Evolutionary conservation across 140 eudicot genomes (phyloP).

Genomic region (Cichorium intybus): DNA sequence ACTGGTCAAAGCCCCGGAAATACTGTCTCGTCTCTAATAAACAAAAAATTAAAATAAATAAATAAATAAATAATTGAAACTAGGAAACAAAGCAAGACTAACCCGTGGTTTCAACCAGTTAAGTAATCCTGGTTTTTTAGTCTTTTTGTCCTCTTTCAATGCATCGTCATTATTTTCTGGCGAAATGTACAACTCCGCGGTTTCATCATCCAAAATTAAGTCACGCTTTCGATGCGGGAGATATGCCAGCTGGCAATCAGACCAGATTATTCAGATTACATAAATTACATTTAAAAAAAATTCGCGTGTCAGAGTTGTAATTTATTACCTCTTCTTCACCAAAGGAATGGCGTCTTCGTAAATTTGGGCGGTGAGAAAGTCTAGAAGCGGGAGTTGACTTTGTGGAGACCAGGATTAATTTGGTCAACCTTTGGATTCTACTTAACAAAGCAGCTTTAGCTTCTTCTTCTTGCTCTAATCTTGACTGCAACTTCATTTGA

Average conservation of each 20-base stretch:
- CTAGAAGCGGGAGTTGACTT: conserved; percentile 83
- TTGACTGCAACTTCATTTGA: conserved; percentile 90
- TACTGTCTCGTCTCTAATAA: conserved; percentile 81
- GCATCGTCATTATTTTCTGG: conserved; percentile 57
- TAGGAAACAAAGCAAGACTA: conserved; percentile 23
- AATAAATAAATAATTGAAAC: not conserved
- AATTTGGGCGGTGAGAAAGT: conserved; percentile 60
- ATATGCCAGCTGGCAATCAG: conserved; percentile 74
- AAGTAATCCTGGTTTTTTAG: conserved; percentile 77
- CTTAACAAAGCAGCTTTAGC: conserved; percentile 94
- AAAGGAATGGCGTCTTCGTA: conserved; percentile 90
- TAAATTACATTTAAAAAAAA: not conserved
- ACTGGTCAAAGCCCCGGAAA: conserved; percentile 67
- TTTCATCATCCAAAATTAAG: conserved; percentile 77
- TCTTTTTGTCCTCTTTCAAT: conserved; percentile 70
- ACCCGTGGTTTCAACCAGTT: conserved; percentile 94
- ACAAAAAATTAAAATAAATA: not conserved
- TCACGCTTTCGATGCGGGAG: conserved; percentile 90
- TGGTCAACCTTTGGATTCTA: conserved; percentile 92
- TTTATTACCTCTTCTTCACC: conserved; percentile 87
- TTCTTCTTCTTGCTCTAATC: conserved; percentile 98
- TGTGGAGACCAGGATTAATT: conserved; percentile 89
- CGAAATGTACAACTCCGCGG: conserved; percentile 54
- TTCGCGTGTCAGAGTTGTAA: too few relatives aligned
- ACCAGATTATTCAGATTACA: conserved; percentile 9